Percentiles rank a stretch among this genome's conserved stretches.
Conservation (phyloP, 495 filamentous ascomycete genomes). For the Ascodesmis nigricans region DNA sequence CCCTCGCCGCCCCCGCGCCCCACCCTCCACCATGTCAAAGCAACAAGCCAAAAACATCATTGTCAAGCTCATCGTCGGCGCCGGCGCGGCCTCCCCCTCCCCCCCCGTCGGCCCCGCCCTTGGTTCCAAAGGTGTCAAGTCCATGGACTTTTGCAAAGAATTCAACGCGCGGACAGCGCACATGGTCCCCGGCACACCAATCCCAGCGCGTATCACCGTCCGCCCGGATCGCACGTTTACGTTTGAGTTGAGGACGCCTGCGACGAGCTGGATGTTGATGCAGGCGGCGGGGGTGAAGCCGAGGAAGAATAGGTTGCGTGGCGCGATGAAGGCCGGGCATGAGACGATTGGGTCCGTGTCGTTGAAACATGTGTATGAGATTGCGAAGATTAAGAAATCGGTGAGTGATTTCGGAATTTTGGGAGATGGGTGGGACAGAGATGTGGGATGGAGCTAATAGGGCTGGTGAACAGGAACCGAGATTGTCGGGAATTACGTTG, state of each 20-base stretch:
- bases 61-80: slow-evolving; percentile 94
- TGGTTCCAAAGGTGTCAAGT: slow-evolving; percentile 95
- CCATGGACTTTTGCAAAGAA: slow-evolving; percentile 99
- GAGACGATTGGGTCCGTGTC: slow-evolving; percentile 62
- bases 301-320: slow-evolving; percentile 56
- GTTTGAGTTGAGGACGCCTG: slow-evolving; percentile 84
- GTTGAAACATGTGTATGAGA: slow-evolving; percentile 94
- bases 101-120: slow-evolving; percentile 95
- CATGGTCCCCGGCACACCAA: slow-evolving; percentile 62
- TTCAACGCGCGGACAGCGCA: slow-evolving; percentile 90
- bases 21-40: slow-evolving; percentile 47
- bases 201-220: slow-evolving; percentile 75
- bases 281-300: slow-evolving; percentile 58
- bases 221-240: slow-evolving; percentile 80
- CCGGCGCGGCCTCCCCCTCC: slow-evolving; percentile 86
- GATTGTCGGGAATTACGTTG: slow-evolving; percentile 57
- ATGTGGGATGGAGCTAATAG: neutral
- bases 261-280: slow-evolving; percentile 68
- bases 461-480: slow-evolving; percentile 33
- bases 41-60: slow-evolving; percentile 55
- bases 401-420: slow-evolving; percentile 6
- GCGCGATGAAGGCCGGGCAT: slow-evolving; percentile 44
- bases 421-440: neutral
- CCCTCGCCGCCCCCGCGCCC: no score
- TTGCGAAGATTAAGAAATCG: slow-evolving; percentile 78